phyloP scores from a whole-genome alignment of 2,329 filamentous ascomycete species.

The Botryotinia narcissicola region DNA sequence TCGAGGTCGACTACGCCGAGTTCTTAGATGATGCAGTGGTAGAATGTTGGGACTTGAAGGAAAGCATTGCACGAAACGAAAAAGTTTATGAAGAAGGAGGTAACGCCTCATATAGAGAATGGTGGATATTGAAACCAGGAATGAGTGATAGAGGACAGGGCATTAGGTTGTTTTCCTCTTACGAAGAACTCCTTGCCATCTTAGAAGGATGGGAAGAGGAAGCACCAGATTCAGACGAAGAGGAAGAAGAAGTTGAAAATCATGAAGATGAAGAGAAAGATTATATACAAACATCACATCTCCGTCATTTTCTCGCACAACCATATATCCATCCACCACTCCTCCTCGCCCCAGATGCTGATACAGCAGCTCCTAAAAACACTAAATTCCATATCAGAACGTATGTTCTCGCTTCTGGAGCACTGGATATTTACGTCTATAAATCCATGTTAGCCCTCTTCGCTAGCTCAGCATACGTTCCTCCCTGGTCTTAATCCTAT shows the following conservation, averaged over 20 bases:
- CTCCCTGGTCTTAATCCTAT: conserved; percentile 52
- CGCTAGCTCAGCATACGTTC: conserved; percentile 68
- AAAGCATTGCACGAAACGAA: conserved; percentile 71
- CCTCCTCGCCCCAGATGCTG: conserved; percentile 48
- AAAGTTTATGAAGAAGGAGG: conserved; percentile 53
- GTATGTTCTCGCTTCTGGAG: conserved; percentile 80
- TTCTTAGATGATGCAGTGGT: conserved; percentile 91
- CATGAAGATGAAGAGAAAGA: conserved; percentile 47
- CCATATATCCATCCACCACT: conserved; percentile 91
- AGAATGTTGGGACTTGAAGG: conserved; percentile 83
- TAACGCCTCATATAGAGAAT: conserved; percentile 55
- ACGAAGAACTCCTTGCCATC: conserved; percentile 78
- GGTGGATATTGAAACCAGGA: conserved; percentile 98
- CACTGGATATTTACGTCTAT: conserved; percentile 82
- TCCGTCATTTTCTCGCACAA: conserved; percentile 94
- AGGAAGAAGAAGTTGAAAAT: conserved; percentile 47
- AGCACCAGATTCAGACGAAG: conserved; percentile 62
- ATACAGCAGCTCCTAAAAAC: conserved; percentile 44
- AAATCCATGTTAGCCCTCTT: conserved; percentile 90
- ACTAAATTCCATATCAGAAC: conserved; percentile 94
- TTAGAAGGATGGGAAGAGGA: conserved; percentile 89
- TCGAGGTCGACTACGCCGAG: conserved; percentile 95
- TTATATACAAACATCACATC: conserved; percentile 78
- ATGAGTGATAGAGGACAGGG: conserved; percentile 98
- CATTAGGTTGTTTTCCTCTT: conserved; percentile 82